Percentiles rank a stretch among this genome's conserved stretches.
phyloP scores from a whole-genome alignment of 2,329 filamentous ascomycete genomes.

The Colletotrichum sp. region DNA sequence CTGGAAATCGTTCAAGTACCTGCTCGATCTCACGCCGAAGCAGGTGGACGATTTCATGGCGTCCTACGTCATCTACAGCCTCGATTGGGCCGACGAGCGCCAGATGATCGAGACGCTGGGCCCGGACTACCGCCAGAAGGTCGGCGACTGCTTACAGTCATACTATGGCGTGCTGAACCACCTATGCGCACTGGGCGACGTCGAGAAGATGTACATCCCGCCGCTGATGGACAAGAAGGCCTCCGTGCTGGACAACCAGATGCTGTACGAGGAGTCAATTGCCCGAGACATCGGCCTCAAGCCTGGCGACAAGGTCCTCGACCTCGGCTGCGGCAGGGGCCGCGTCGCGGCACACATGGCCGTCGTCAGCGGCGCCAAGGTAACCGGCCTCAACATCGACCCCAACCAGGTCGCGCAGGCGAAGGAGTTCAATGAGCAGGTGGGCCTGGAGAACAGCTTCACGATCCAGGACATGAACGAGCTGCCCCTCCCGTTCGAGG shows the following conservation, averaged over 20 bases:
- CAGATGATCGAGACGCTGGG: slow-evolving; percentile 53
- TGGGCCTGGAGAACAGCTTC: slow-evolving; percentile 51
- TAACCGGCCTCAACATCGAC: slow-evolving; percentile 60
- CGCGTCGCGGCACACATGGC: slow-evolving; percentile 60
- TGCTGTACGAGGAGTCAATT: slow-evolving; percentile 57
- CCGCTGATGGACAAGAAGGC: slow-evolving; percentile 56
- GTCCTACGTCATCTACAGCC: slow-evolving; percentile 61
- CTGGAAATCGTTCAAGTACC: slow-evolving; percentile 53
- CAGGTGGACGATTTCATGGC: slow-evolving; percentile 61
- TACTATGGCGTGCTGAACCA: slow-evolving; percentile 62
- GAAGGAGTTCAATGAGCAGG: slow-evolving; percentile 44
- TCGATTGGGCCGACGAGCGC: slow-evolving; percentile 57
- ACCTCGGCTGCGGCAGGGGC: slow-evolving; percentile 58
- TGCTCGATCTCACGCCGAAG: slow-evolving; percentile 52
- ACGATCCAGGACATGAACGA: slow-evolving; percentile 56
- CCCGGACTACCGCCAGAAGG: slow-evolving; percentile 52
- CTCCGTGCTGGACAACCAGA: slow-evolving; percentile 55
- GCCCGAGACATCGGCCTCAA: slow-evolving; percentile 50
- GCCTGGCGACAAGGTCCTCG: slow-evolving; percentile 51
- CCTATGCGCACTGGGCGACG: slow-evolving; percentile 58
- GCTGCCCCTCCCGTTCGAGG: slow-evolving; percentile 54
- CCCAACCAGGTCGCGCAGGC: slow-evolving; percentile 56
- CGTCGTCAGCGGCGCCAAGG: slow-evolving; percentile 48
- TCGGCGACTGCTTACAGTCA: slow-evolving; percentile 54
- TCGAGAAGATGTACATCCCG: slow-evolving; percentile 65